phyloP scores from a whole-genome alignment of 2,329 filamentous ascomycete species.

The Ophiocordyceps camponoti-floridani region DNA sequence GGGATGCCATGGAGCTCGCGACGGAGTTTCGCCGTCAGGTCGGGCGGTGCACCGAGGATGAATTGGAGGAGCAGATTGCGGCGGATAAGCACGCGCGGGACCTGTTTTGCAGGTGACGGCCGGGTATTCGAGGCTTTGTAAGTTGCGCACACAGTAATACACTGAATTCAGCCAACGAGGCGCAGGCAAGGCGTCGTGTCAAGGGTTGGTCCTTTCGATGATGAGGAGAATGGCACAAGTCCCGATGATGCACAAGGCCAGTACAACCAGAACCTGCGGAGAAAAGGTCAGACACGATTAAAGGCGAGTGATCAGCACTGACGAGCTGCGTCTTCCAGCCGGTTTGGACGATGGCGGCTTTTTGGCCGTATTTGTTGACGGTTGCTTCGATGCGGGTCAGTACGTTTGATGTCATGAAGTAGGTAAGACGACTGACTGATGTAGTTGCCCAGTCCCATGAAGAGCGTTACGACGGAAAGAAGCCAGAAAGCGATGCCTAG shows the following conservation, averaged over 20 bases:
- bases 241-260: conserved; percentile 44
- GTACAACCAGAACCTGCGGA: conserved; percentile 38
- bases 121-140: no score
- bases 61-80: conserved; percentile 5
- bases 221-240: conserved; percentile 47
- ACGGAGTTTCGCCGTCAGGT: conserved; percentile 41
- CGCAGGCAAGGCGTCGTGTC: conserved; percentile 9
- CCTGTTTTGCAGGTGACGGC: conserved; percentile 39
- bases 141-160: no score
- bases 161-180: no score
- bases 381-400: conserved; percentile 26
- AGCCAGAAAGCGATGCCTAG: conserved; percentile 81
- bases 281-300: not conserved
- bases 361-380: conserved; percentile 62
- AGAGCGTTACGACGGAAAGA: conserved; percentile 58
- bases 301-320: conserved; percentile 7
- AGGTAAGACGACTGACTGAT: conserved; percentile 33
- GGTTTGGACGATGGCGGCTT: conserved; percentile 71
- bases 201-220: conserved; percentile 1
- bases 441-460: conserved; percentile 71
- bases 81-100: conserved; percentile 29
- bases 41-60: conserved; percentile 41
- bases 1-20: conserved; percentile 32
- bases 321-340: conserved; percentile 87
- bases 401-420: not conserved